phyloP scores from a whole-genome alignment of 139 green algal species.

The Ulvella scutata region DNA sequence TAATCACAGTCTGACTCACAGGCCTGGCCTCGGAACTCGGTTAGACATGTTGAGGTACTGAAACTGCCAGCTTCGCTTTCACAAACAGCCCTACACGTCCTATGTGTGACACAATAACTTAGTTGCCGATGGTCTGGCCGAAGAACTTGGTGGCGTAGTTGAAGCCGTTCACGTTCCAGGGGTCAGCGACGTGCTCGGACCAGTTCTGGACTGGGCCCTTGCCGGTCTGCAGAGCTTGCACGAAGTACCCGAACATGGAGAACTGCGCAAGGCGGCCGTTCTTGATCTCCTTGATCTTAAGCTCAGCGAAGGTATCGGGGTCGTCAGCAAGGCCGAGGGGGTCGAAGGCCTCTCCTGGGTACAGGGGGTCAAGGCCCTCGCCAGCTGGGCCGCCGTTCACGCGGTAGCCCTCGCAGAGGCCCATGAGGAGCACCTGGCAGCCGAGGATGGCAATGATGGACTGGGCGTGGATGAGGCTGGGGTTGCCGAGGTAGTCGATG shows the following conservation, averaged over 20 bases:
- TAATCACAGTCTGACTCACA: no score
- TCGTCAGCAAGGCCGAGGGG: conserved; percentile 13
- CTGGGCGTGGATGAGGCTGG: conserved; percentile 63
- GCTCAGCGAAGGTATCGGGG: conserved; percentile 7
- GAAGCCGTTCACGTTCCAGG: conserved; percentile 11
- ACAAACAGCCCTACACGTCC: no score
- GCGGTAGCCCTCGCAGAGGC: conserved; percentile 68
- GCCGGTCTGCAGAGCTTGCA: conserved; percentile 65
- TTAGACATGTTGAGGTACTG: no score
- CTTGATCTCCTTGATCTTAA: conserved; percentile 91
- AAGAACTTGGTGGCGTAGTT: conserved; percentile 17
- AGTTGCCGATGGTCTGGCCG: conserved; percentile 7
- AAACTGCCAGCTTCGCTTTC: no score
- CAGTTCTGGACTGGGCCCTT: conserved; percentile 23
- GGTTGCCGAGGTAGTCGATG: conserved; percentile 71
- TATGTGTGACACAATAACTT: no score
- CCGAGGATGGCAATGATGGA: conserved; percentile 53
- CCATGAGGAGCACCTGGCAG: conserved; percentile 69
- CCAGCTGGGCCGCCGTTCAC: conserved; percentile 52
- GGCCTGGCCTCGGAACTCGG: no score
- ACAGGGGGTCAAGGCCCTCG: conserved; percentile 36
- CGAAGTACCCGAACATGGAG: conserved; percentile 80
- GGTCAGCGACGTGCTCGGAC: conserved; percentile 12
- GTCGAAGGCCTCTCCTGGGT: conserved; percentile 34
- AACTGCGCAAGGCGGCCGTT: conserved; percentile 92